phyloP scores from a whole-genome alignment of 129 eudicot species.

The Tagetes erecta region DNA sequence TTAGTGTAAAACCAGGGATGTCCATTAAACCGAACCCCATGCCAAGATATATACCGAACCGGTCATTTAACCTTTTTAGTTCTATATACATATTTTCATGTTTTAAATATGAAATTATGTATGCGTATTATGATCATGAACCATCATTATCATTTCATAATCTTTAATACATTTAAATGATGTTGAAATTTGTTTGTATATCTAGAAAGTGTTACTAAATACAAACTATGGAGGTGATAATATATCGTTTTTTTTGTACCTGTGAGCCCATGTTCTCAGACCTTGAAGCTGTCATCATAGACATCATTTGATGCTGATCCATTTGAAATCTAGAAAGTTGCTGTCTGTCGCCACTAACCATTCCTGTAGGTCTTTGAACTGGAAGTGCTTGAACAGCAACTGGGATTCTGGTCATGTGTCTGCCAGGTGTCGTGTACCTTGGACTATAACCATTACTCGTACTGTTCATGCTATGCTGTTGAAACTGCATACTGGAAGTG shows the following conservation, averaged over 20 bases:
- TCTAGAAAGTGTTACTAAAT: background rate
- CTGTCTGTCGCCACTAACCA: constrained; percentile 29
- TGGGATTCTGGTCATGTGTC: constrained; percentile 43
- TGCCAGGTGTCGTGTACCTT: constrained; percentile 33
- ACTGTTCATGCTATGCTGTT: constrained; percentile 36
- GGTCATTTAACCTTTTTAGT: no score
- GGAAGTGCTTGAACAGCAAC: constrained; percentile 71
- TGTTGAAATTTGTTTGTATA: background rate
- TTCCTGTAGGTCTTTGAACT: constrained; percentile 42
- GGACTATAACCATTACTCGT: constrained; percentile 48
- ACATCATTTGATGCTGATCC: constrained; percentile 31
- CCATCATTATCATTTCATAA: no score
- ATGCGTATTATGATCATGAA: no score
- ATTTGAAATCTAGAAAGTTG: constrained; percentile 31
- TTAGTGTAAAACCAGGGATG: no score
- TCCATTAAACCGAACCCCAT: no score
- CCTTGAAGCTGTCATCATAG: constrained; percentile 31
- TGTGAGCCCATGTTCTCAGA: constrained; percentile 40
- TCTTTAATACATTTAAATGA: no score
- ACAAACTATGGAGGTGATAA: background rate
- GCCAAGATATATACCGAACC: no score
- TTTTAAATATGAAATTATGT: no score
- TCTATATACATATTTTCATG: no score
- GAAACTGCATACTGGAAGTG: constrained; percentile 41
- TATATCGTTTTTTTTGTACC: constrained; percentile 33